Evolutionary conservation across 805 yeast species (phyloP).

Genomic region (Candida manassasensis): DNA sequence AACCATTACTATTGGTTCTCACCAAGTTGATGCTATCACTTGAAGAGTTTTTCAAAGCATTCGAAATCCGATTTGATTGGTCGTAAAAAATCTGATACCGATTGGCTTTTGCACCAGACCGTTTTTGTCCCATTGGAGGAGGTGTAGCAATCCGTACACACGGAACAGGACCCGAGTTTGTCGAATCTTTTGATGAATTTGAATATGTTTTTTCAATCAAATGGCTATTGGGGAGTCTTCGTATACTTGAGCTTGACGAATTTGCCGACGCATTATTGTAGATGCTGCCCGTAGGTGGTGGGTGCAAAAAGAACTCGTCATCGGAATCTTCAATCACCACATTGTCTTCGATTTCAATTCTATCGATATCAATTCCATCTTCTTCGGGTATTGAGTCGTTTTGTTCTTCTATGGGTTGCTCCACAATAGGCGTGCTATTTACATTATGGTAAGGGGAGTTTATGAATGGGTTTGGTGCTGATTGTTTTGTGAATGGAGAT

Average conservation of each 20-base stretch:
- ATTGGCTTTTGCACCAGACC: slow-evolving; percentile 40
- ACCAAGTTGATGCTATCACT: slow-evolving; percentile 20
- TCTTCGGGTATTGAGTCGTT: slow-evolving; percentile 13
- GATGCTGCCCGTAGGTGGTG: slow-evolving; percentile 15
- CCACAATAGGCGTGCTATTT: slow-evolving; percentile 16
- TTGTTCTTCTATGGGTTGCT: slow-evolving; percentile 29
- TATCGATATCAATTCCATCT: slow-evolving; percentile 15
- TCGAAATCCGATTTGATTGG: slow-evolving; percentile 39
- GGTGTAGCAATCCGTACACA: slow-evolving; percentile 14
- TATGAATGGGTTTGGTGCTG: slow-evolving; percentile 12
- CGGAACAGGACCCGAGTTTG: slow-evolving; percentile 9
- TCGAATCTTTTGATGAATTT: slow-evolving; percentile 29
- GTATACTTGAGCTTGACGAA: slow-evolving; percentile 30
- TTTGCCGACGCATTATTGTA: slow-evolving; percentile 28
- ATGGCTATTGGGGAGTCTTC: slow-evolving; percentile 8
- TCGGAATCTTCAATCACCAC: slow-evolving; percentile 5
- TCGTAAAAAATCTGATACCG: slow-evolving; percentile 47
- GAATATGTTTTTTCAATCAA: slow-evolving; percentile 31
- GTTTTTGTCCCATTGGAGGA: slow-evolving; percentile 16
- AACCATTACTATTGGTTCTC: slow-evolving; percentile 13
- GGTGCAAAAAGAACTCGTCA: slow-evolving; percentile 16
- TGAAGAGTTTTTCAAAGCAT: slow-evolving; percentile 34
- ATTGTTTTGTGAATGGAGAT: slow-evolving; percentile 26
- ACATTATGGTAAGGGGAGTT: slow-evolving; percentile 12
- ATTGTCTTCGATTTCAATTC: slow-evolving; percentile 3